Conservation (phyloP, 2,329 filamentous ascomycete species). For the Tolypocladium nubicola region DNA sequence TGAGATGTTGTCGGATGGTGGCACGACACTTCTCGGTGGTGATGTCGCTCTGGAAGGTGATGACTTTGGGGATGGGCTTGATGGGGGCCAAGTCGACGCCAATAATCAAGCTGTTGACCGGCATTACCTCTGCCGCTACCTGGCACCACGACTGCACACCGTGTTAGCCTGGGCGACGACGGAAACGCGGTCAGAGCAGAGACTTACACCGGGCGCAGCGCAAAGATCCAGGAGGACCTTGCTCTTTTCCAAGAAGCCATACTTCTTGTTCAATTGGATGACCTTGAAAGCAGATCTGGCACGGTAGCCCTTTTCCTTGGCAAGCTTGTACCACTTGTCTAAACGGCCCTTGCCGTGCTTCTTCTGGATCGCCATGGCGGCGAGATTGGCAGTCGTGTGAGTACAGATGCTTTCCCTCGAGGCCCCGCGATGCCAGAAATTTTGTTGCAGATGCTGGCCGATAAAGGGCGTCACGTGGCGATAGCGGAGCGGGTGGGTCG, state of each 20-base stretch:
- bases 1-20: slow-evolving; percentile 79
- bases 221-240: slow-evolving; percentile 96
- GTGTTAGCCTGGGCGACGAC: not conserved
- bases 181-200: not conserved
- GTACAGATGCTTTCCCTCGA: not conserved
- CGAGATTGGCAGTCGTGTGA: slow-evolving; percentile 1
- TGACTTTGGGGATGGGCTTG: slow-evolving; percentile 87
- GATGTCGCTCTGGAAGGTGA: slow-evolving; percentile 95
- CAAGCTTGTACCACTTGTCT: slow-evolving; percentile 98
- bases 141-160: slow-evolving; percentile 73
- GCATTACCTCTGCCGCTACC: slow-evolving; percentile 93
- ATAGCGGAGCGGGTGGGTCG: slow-evolving; percentile 11
- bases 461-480: slow-evolving; percentile 23
- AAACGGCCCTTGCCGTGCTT: slow-evolving; percentile 98
- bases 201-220: slow-evolving; percentile 76
- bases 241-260: slow-evolving; percentile 94
- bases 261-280: slow-evolving; percentile 98
- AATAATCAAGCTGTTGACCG: slow-evolving; percentile 76
- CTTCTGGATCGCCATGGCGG: slow-evolving; percentile 86
- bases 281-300: slow-evolving; percentile 96
- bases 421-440: slow-evolving; percentile 20
- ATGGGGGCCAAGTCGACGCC: slow-evolving; percentile 93
- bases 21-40: slow-evolving; percentile 93
- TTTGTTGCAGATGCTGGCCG: slow-evolving; percentile 14
- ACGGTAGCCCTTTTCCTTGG: slow-evolving; percentile 96